phyloP scores from a whole-genome alignment of 768 basidiomycete species.

The Mycena rosella region DNA sequence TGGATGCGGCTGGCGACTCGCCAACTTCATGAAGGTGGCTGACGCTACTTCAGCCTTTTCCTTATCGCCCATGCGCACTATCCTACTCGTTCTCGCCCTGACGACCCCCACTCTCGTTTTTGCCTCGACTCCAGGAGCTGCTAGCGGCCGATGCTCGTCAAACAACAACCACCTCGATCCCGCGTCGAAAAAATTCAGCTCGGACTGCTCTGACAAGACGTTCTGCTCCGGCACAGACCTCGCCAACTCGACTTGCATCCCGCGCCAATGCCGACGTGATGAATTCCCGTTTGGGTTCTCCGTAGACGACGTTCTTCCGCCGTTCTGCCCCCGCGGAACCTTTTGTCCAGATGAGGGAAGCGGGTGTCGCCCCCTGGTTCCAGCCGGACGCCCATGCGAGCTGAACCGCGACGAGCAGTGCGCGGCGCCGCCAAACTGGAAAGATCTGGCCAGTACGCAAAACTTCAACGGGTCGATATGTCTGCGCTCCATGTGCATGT shows the following conservation, averaged over 20 bases:
- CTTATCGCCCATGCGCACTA: constrained; percentile 17
- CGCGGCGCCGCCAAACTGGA: constrained; percentile 54
- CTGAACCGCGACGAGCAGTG: constrained; percentile 74
- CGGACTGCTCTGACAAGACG: constrained; percentile 70
- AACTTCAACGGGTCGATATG: constrained; percentile 72
- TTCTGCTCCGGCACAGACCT: constrained; percentile 64
- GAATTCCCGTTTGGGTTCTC: constrained; percentile 69
- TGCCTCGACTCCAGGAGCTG: background rate
- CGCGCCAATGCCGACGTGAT: constrained; percentile 69
- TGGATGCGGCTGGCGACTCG: constrained; percentile 14
- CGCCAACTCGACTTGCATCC: constrained; percentile 55
- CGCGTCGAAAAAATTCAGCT: constrained; percentile 66
- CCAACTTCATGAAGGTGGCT: background rate
- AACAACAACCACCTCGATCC: constrained; percentile 66
- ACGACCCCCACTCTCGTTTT: constrained; percentile 1
- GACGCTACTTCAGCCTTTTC: background rate
- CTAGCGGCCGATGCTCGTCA: constrained; percentile 49
- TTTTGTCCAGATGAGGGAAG: constrained; percentile 80
- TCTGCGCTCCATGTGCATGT: constrained; percentile 71
- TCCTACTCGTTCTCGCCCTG: constrained; percentile 3
- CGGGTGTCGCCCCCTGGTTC: constrained; percentile 59
- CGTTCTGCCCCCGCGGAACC: constrained; percentile 62
- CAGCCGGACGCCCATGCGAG: constrained; percentile 65
- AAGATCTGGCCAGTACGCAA: constrained; percentile 52
- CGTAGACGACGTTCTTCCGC: constrained; percentile 56